Evolutionary conservation across 805 yeast species (phyloP).

Genomic region (Candida boleticola): DNA sequence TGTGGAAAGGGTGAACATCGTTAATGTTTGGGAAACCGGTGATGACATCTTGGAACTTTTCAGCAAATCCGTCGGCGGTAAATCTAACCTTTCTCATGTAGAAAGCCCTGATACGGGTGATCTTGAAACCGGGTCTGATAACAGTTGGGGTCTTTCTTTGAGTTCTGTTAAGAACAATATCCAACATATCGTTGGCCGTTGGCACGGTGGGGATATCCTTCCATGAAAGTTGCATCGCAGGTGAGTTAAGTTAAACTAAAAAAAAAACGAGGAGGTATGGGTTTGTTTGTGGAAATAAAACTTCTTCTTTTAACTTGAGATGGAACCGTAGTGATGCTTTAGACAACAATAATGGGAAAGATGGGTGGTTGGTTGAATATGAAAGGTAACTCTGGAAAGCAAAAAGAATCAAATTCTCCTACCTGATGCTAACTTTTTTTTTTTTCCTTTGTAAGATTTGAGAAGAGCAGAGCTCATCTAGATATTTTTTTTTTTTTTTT

Average conservation of each 20-base stretch:
- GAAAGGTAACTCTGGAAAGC: no score
- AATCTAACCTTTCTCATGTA: conserved; percentile 97
- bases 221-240: conserved; percentile 93
- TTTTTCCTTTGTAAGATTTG: no score
- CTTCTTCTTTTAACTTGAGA: no score
- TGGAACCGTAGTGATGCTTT: no score
- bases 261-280: background rate
- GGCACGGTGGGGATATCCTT: conserved; percentile 97
- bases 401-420: no score
- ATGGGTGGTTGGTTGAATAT: no score
- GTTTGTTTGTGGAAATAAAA: no score
- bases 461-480: no score
- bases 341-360: no score
- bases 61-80: conserved; percentile 94
- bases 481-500: no score
- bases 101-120: conserved; percentile 93
- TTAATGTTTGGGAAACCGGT: conserved; percentile 93
- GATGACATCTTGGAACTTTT: conserved; percentile 83
- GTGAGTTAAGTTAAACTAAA: no score
- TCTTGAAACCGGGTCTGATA: conserved; percentile 92
- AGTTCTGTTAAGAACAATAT: conserved; percentile 93
- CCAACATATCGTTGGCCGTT: conserved; percentile 87
- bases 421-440: no score
- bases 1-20: conserved; percentile 97
- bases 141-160: conserved; percentile 99